Evolutionary conservation across 2,329 filamentous ascomycete genomes (phyloP), one percentile per base, ranked within the genome.

Genomic region (Aphanoascus verrucosus): DNA sequence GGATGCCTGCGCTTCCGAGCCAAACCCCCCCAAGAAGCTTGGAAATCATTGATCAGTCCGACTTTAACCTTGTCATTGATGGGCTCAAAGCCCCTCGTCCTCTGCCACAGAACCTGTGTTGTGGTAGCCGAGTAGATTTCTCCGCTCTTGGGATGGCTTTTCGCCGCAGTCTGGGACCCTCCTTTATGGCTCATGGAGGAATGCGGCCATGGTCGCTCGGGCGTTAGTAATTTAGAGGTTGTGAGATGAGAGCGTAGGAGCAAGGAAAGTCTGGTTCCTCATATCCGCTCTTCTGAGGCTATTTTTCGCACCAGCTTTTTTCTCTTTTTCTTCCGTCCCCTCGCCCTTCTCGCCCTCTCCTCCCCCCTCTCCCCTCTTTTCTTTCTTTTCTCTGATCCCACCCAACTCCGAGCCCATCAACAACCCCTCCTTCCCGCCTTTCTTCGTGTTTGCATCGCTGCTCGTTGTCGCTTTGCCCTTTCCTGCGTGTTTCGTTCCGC

Each of bases 221-320:
- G n/a, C n/a, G n/a, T n/a, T n/a, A 49, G 34, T 41, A 43, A 42
- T 20, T 17, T 19, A 38, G 34, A 34, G 20, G 48, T 17, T 40
- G 37, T 28, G 31, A 49, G 23, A 28, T 28, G 23, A 28, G 23
- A 28, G 23, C 23, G 23, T 40, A 7, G 32, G 34, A 40, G 37
- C 48, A 51, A 44, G 48, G 45, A 52, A 52, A 44, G 23, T 55
- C 35, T 49, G 46, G 50, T 56, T 56, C 50, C 37, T 53, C 52
- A 38, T 42, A 20, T 48, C 35, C 49, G 40, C 40, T 43, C 40
- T 37, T 44, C 40, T 51, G 49, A 41, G 49, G 38, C 40, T 51
- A 51, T 35, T 51, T 44, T 51, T 38, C 49, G 15, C 15, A 28
- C 40, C 31, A 12, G 41, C 15, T 52, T 45, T 38, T 15, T 17